Conservation (phyloP, 805 yeast species). For the Starmerella riodocensis region DNA sequence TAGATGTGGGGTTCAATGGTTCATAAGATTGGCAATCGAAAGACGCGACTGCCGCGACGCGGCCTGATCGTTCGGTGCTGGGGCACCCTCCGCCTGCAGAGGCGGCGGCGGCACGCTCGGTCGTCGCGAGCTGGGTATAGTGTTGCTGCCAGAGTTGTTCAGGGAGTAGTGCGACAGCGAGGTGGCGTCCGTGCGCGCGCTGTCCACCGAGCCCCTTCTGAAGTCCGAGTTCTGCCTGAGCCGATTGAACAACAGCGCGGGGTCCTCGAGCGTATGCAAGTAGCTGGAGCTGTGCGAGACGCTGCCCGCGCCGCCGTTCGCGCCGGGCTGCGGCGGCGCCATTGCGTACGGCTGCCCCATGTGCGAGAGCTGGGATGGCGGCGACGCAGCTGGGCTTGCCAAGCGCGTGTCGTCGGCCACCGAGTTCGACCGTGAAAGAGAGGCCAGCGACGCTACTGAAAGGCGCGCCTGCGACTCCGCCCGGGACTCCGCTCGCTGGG, state of each 20-base stretch:
- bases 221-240: conserved; percentile 11
- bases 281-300: too few relatives aligned
- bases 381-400: conserved; percentile 9
- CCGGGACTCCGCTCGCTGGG: conserved; percentile 12
- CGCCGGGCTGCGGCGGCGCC: too few relatives aligned
- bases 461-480: conserved; percentile 7
- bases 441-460: conserved; percentile 8
- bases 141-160: conserved; percentile 1
- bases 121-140: conserved; percentile 11
- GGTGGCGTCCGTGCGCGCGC: conserved; percentile 10
- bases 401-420: conserved; percentile 2
- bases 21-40: conserved; percentile 15
- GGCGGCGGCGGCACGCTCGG: conserved; percentile 6
- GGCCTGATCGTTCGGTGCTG: neutral
- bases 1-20: neutral
- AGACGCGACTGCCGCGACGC: conserved; percentile 9
- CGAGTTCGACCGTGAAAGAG: conserved; percentile 14
- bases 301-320: too few relatives aligned
- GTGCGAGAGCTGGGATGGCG: too few relatives aligned
- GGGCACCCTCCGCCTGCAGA: conserved; percentile 7
- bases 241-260: conserved; percentile 5
- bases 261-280: conserved; percentile 7
- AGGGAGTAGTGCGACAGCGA: conserved; percentile 19
- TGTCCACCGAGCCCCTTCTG: conserved; percentile 9
- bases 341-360: too few relatives aligned